phyloP scores from a whole-genome alignment of 2,329 filamentous ascomycete species.

The Pestalotiopsis sp. region DNA sequence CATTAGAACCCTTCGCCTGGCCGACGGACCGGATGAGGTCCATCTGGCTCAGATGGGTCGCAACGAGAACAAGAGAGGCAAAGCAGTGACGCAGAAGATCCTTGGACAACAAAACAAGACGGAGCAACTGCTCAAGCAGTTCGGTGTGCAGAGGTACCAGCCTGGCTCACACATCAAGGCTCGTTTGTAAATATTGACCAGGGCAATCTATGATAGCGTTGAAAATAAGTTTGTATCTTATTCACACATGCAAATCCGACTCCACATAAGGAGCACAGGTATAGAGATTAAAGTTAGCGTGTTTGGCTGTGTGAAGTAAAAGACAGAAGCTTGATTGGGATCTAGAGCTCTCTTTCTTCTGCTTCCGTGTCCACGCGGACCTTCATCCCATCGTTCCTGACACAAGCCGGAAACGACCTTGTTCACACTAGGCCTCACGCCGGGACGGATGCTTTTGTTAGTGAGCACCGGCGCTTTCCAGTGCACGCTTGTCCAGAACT shows the following conservation, averaged over 20 bases:
- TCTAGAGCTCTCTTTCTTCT: too few relatives aligned
- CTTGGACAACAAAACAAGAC: slow-evolving; percentile 64
- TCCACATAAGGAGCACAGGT: background rate
- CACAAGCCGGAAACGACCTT: too few relatives aligned
- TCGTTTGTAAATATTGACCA: slow-evolving; percentile 38
- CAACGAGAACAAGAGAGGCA: slow-evolving; percentile 74
- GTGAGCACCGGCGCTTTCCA: background rate
- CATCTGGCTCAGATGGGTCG: slow-evolving; percentile 79
- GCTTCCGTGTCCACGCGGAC: too few relatives aligned
- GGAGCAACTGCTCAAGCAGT: slow-evolving; percentile 64
- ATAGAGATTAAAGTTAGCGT: too few relatives aligned
- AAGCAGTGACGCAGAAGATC: slow-evolving; percentile 61
- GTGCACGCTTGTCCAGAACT: background rate
- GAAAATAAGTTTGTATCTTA: background rate
- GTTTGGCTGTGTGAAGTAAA: too few relatives aligned
- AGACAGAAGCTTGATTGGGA: too few relatives aligned
- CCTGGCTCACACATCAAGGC: slow-evolving; percentile 53
- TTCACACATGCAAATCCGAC: background rate
- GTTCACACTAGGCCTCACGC: too few relatives aligned
- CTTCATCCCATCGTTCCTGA: too few relatives aligned
- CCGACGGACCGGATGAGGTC: slow-evolving; percentile 96
- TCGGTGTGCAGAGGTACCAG: slow-evolving; percentile 46
- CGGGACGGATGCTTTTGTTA: background rate
- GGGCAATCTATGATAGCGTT: background rate
- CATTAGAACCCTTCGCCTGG: slow-evolving; percentile 79